Percentiles rank a stretch among this genome's conserved stretches.
These are phyloP conservation scores for Microdochium trichocladiopsis DNA, from an alignment of 2,329 filamentous ascomycete species.

Conservation along the genomic window DNA sequence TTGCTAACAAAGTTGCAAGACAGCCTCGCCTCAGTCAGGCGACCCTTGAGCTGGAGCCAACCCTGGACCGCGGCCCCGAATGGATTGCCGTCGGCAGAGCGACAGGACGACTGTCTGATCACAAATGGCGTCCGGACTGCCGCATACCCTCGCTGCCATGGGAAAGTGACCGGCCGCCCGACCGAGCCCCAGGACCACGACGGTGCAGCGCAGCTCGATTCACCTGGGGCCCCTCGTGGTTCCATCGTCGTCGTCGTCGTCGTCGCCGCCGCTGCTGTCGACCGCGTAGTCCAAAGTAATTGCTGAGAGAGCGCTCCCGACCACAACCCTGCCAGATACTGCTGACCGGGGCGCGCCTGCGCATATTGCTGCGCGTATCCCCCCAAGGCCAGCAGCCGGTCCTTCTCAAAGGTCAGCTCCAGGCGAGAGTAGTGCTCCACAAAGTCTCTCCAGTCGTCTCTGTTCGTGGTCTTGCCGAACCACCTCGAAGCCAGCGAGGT, in stretches of 20 bases:
- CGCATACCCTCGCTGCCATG: background rate
- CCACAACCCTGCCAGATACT: conserved; percentile 7
- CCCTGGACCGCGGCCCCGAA: background rate
- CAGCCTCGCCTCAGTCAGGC: background rate
- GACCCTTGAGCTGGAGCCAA: background rate
- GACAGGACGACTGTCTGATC: background rate
- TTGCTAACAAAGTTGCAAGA: background rate
- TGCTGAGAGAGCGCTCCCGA: conserved; percentile 3
- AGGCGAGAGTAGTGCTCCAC: conserved; percentile 4
- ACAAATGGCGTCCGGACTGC: background rate
- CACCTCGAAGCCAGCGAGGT: background rate
- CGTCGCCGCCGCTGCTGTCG: too few relatives aligned
- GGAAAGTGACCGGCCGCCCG: background rate
- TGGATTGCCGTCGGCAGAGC: background rate
- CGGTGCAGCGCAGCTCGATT: background rate
- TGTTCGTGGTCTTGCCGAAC: background rate
- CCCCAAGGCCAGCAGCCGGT: conserved; percentile 4
- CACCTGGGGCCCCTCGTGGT: too few relatives aligned
- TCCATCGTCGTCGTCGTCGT: too few relatives aligned
- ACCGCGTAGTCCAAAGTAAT: conserved; percentile 2
- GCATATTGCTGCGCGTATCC: conserved; percentile 5
- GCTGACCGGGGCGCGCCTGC: conserved; percentile 1
- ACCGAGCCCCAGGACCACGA: background rate
- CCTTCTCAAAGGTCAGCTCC: conserved; percentile 4
- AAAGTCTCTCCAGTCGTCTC: conserved; percentile 1